These are phyloP conservation scores for Cladosporium sp. DNA, from an alignment of 2,329 filamentous ascomycete species.

Conservation along the genomic window DNA sequence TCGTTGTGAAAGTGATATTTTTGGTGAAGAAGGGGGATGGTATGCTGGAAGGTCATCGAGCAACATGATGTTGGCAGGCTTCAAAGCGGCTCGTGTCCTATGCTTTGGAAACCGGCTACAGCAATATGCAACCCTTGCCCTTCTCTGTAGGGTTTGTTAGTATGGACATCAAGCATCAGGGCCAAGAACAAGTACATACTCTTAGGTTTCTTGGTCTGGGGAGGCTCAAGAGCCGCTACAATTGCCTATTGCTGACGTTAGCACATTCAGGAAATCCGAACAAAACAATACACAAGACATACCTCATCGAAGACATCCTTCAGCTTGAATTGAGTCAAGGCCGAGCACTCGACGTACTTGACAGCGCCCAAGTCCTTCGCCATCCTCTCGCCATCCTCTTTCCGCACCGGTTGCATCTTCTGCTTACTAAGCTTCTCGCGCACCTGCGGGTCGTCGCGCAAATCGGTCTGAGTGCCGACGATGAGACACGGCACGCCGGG, in stretches of 20 bases:
- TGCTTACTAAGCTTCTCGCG: slow-evolving; percentile 90
- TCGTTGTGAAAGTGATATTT: too few species aligned
- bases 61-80: too few species aligned
- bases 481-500: slow-evolving; percentile 97
- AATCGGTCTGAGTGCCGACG: slow-evolving; percentile 94
- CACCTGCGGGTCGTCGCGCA: slow-evolving; percentile 83
- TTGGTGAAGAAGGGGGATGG: neutral
- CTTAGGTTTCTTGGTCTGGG: slow-evolving; percentile 66
- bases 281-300: slow-evolving; percentile 32
- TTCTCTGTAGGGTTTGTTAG: slow-evolving; percentile 20
- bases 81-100: neutral
- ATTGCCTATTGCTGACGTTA: slow-evolving; percentile 66
- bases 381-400: slow-evolving; percentile 93
- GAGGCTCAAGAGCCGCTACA: slow-evolving; percentile 88
- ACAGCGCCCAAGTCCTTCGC: slow-evolving; percentile 96
- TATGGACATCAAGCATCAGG: neutral
- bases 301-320: slow-evolving; percentile 99
- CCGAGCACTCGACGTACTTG: slow-evolving; percentile 98
- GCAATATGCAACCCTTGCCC: slow-evolving; percentile 32
- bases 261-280: slow-evolving; percentile 10
- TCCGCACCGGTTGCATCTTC: slow-evolving; percentile 89
- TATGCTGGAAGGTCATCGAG: too few species aligned
- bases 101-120: too few species aligned
- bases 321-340: slow-evolving; percentile 94
- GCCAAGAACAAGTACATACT: slow-evolving; percentile 8